Percentiles rank a stretch among this genome's conserved stretches.
Evolutionary conservation across 352 stramenopile species (phyloP).

Genomic region (Phytophthora macrochlamydospora): DNA sequence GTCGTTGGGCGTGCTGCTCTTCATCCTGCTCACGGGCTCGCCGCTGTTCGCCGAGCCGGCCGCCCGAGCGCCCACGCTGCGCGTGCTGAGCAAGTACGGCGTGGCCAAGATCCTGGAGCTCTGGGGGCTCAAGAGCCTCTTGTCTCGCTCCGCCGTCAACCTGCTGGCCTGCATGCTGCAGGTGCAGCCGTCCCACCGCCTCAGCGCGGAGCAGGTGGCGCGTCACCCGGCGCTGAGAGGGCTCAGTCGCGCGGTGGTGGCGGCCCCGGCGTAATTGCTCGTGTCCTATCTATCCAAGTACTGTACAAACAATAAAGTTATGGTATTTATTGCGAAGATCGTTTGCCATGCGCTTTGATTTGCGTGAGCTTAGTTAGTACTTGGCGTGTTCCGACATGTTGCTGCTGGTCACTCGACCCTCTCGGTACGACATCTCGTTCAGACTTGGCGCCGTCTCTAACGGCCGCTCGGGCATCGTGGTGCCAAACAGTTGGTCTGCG

Average conservation of each 20-base stretch:
- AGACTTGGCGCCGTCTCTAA: constrained; percentile 6
- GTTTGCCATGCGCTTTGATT: background rate
- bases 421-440: constrained; percentile 26
- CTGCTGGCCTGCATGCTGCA: constrained; percentile 58
- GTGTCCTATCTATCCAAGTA: background rate
- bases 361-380: constrained; percentile 7
- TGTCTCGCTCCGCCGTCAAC: constrained; percentile 39
- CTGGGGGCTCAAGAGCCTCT: constrained; percentile 46
- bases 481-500: constrained; percentile 30
- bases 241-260: constrained; percentile 1
- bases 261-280: constrained; percentile 12
- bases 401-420: constrained; percentile 18
- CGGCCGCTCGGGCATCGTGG: constrained; percentile 7
- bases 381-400: constrained; percentile 20
- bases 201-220: constrained; percentile 41
- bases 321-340: constrained; percentile 7
- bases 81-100: constrained; percentile 50
- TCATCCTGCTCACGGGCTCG: constrained; percentile 61
- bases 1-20: constrained; percentile 66
- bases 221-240: constrained; percentile 20
- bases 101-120: constrained; percentile 61
- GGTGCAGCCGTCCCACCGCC: constrained; percentile 42
- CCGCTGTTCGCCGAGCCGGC: constrained; percentile 45
- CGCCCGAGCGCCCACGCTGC: constrained; percentile 42
- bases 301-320: constrained; percentile 8